Conservation (phyloP, 2,329 filamentous ascomycete genomes). For the Diaporthe nobilis region DNA sequence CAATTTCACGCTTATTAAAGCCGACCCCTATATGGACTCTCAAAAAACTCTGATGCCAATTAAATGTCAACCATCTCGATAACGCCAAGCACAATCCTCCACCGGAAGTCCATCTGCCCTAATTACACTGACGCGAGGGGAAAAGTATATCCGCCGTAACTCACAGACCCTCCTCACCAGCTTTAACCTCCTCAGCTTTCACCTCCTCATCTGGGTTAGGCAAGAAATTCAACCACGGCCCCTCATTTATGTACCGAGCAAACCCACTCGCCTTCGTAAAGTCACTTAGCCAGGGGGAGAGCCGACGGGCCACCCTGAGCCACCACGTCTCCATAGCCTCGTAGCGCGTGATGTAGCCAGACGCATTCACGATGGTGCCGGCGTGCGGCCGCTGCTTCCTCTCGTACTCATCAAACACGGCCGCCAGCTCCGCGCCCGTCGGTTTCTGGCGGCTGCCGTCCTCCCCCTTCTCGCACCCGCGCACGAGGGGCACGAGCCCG, state of each 20-base stretch:
- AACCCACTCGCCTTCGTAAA: slow-evolving; percentile 30
- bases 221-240: slow-evolving; percentile 26
- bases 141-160: not conserved
- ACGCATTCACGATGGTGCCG: slow-evolving; percentile 40
- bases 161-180: not conserved
- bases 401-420: slow-evolving; percentile 43
- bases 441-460: slow-evolving; percentile 18
- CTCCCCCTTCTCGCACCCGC: not conserved
- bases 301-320: slow-evolving; percentile 16
- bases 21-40: not conserved
- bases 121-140: not conserved
- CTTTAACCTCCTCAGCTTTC: not conserved
- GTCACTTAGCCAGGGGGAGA: slow-evolving; percentile 40
- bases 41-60: not conserved
- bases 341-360: slow-evolving; percentile 45
- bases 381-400: slow-evolving; percentile 45
- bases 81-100: not conserved
- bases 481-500: slow-evolving; percentile 43
- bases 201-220: slow-evolving; percentile 17
- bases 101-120: not conserved
- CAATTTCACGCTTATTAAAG: not conserved
- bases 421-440: slow-evolving; percentile 39
- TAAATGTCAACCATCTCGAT: not conserved
- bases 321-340: slow-evolving; percentile 48
- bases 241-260: slow-evolving; percentile 9